A percentile compares a stretch with the other conserved stretches of the same genome.
Conservation (phyloP, 805 yeast species). For the Trichomonascus vanleenenianus region DNA sequence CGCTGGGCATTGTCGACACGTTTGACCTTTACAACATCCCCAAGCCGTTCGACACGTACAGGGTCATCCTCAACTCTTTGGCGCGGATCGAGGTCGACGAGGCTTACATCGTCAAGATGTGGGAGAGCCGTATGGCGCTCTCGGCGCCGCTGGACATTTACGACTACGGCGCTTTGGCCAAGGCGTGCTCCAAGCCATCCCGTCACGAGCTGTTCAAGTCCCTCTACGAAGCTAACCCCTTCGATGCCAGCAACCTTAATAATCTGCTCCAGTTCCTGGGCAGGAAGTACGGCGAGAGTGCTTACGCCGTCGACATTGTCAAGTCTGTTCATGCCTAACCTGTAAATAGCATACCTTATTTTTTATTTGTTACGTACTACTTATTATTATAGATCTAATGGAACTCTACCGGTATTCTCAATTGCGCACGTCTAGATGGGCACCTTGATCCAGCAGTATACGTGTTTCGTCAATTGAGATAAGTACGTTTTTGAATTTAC, state of each 20-base stretch:
- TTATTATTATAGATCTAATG: too few species aligned
- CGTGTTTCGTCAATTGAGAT: too few species aligned
- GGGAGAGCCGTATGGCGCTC: conserved; percentile 33
- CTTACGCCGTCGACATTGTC: neutral
- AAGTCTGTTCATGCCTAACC: neutral
- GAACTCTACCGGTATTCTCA: neutral
- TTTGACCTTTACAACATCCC: conserved; percentile 50
- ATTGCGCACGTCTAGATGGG: too few species aligned
- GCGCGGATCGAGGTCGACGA: conserved; percentile 53
- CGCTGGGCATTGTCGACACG: conserved; percentile 54
- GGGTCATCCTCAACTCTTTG: conserved; percentile 64
- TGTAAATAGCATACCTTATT: too few species aligned
- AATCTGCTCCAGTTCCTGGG: neutral
- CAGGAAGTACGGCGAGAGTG: neutral
- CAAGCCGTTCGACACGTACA: conserved; percentile 60
- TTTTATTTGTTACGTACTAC: too few species aligned
- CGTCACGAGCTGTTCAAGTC: conserved; percentile 1
- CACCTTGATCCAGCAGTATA: too few species aligned
- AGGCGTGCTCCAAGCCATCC: conserved; percentile 13
- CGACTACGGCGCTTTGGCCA: conserved; percentile 17
- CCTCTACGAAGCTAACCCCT: neutral
- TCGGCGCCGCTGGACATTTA: conserved; percentile 10
- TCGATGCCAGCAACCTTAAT: neutral
- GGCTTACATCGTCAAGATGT: conserved; percentile 46
- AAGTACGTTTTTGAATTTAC: too few species aligned